Percentiles rank a stretch among this genome's conserved stretches.
Conservation (phyloP, 129 eudicot species). For the Mikania micrantha region DNA sequence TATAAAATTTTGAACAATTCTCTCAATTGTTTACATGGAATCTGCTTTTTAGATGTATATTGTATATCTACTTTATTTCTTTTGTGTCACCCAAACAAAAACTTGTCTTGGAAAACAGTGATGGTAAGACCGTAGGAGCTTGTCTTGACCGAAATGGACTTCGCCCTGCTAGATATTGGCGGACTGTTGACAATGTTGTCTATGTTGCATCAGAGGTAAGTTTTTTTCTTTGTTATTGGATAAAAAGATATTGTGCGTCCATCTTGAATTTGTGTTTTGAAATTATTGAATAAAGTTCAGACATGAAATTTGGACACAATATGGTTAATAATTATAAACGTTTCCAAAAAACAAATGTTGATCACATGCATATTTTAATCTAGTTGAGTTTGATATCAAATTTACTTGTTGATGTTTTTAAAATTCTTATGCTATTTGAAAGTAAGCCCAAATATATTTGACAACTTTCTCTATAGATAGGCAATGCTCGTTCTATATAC, state of each 20-base stretch:
- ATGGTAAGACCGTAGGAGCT: conserved; percentile 99
- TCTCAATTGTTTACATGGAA: neutral
- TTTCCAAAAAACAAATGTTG: neutral
- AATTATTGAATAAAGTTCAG: neutral
- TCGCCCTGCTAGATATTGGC: conserved; percentile 99
- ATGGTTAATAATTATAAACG: neutral
- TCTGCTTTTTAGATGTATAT: neutral
- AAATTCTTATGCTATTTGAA: neutral
- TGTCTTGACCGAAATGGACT: conserved; percentile 98
- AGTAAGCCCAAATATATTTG: neutral
- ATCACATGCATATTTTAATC: neutral
- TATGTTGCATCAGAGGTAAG: conserved; percentile 99
- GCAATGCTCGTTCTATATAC: neutral
- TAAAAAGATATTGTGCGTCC: neutral
- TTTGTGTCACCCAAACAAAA: neutral
- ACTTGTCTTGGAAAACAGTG: conserved; percentile 41
- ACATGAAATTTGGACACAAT: conserved; percentile 7
- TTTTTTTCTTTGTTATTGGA: neutral
- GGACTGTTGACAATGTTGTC: conserved; percentile 88
- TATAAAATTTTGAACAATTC: neutral
- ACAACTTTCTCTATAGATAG: neutral
- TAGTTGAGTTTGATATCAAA: conserved; percentile 5
- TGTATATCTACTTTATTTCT: neutral
- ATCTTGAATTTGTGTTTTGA: neutral
- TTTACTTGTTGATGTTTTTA: neutral